Base-by-base conservation (phyloP, 108 stramenopile genomes). In the Cyclostephanos tholiformis region DNA sequence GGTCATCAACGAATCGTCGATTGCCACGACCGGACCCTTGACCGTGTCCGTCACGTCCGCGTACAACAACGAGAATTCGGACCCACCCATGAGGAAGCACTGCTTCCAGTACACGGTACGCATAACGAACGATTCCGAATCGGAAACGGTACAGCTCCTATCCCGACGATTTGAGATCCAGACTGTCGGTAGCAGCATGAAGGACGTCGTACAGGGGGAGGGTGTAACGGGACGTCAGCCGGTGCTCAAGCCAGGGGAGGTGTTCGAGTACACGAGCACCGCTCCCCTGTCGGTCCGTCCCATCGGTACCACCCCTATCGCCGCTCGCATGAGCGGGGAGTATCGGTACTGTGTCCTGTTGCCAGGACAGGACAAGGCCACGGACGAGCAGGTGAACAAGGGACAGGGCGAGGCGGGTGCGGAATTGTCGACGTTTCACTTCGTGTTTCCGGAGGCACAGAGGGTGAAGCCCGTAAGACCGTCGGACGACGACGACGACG, bases 161-260 rank as follows among this genome's bases (percentile, higher is more conserved):
- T 90, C 92, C 11, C 86, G 96, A n/a, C 85, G 89, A 43, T 97
- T 95, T 69, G 93, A 95, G 74, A 96, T 97, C 55, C 92, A 95
- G 78, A 91, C 96, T 4, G 87, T 95, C n/a, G 92, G 91, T 22
- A 82, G 80, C 56, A 75, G 74, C 43, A 91, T 89, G 90, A 94
- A 92, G 76, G 89, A 95, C 76, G 88, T 96, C 41, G 94, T 96
- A 5, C 88, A 95, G 70, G 95, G 95, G 2, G 91, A 94, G 69
- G 95, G 95, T 38, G 96, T 97, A 48, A 94, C 93, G 20, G 96
- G 96, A 49, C 83, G 92, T 52, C 94, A 91, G 60, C 96, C 96
- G 6, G 72, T 97, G 38, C 84, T 97, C 43, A 87, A 95, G 32
- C 32, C 20, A 92, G 77, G 13, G 94, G 94, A 17, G 94, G 91